Conservation (phyloP, 352 stramenopile genomes). For the Phytophthora cryptogea region DNA sequence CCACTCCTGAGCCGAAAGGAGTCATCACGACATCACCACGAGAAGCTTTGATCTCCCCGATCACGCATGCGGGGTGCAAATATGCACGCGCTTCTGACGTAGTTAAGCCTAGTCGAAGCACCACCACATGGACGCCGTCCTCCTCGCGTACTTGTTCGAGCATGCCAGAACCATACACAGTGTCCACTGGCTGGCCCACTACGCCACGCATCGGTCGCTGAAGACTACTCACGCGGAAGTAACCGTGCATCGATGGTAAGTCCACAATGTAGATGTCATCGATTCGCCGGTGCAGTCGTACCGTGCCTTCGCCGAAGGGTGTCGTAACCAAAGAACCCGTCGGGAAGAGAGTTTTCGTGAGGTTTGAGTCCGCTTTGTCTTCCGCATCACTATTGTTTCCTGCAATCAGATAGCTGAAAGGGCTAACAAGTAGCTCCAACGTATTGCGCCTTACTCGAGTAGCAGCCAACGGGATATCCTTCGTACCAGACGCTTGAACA, state of each 20-base stretch:
- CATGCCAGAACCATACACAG: slow-evolving; percentile 67
- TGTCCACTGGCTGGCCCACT: slow-evolving; percentile 68
- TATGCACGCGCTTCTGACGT: slow-evolving; percentile 62
- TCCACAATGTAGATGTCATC: slow-evolving; percentile 69
- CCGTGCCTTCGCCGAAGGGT: slow-evolving; percentile 67
- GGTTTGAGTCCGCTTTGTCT: slow-evolving; percentile 14
- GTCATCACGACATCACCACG: slow-evolving; percentile 81
- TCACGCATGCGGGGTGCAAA: slow-evolving; percentile 60
- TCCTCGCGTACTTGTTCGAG: slow-evolving; percentile 58
- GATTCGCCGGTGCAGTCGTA: slow-evolving; percentile 44
- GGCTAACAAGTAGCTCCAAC: slow-evolving; percentile 69
- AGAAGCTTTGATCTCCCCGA: slow-evolving; percentile 61
- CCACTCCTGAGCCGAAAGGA: slow-evolving; percentile 74
- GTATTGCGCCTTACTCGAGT: slow-evolving; percentile 58
- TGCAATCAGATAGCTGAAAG: slow-evolving; percentile 65
- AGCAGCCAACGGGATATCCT: slow-evolving; percentile 35
- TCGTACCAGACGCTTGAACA: slow-evolving; percentile 47
- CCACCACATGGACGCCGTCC: slow-evolving; percentile 77
- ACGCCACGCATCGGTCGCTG: slow-evolving; percentile 53
- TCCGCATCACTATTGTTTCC: slow-evolving; percentile 10
- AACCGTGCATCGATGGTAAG: slow-evolving; percentile 49
- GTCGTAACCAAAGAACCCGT: slow-evolving; percentile 59
- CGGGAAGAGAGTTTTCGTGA: slow-evolving; percentile 41
- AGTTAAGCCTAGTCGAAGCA: slow-evolving; percentile 55
- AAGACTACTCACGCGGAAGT: slow-evolving; percentile 43